Evolutionary conservation across 345 rosid genomes (phyloP).

Genomic region (Bruguiera gymnorhiza): DNA sequence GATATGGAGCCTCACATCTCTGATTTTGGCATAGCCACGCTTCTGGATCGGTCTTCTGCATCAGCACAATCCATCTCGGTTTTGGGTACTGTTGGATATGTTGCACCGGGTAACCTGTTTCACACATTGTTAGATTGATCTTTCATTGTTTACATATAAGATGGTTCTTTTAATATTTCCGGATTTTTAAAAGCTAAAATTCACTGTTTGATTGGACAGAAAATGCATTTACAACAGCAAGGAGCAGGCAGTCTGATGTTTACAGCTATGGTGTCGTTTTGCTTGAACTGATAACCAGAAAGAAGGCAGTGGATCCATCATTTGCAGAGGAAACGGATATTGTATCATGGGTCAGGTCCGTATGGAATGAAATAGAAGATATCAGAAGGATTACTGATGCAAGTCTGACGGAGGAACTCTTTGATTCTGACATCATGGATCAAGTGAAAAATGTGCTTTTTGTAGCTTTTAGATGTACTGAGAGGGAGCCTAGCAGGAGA

Average conservation of each 20-base stretch:
- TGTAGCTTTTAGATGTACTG: constrained; percentile 60
- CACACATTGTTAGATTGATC: background rate
- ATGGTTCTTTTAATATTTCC: too few relatives aligned
- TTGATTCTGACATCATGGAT: constrained; percentile 45
- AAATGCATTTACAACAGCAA: constrained; percentile 46
- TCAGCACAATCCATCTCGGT: constrained; percentile 33
- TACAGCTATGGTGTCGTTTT: constrained; percentile 26
- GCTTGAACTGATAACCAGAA: constrained; percentile 28
- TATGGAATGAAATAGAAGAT: constrained; percentile 39
- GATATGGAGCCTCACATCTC: constrained; percentile 79
- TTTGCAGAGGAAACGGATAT: constrained; percentile 36
- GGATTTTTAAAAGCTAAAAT: background rate
- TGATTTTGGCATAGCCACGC: constrained; percentile 75
- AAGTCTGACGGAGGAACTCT: constrained; percentile 41
- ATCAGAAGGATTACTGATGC: constrained; percentile 43
- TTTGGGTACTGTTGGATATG: constrained; percentile 71
- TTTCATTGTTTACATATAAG: too few relatives aligned
- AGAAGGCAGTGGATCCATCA: constrained; percentile 14
- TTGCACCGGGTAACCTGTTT: constrained; percentile 63
- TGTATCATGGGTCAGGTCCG: constrained; percentile 47
- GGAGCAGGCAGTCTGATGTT: constrained; percentile 40
- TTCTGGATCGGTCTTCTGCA: constrained; percentile 48
- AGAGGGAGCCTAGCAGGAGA: constrained; percentile 51
- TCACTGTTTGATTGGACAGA: constrained; percentile 36
- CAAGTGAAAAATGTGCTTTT: constrained; percentile 43